These are phyloP conservation scores for Aspergillus ochraceus DNA, from an alignment of 2,329 filamentous ascomycete species.

Conservation along the genomic window DNA sequence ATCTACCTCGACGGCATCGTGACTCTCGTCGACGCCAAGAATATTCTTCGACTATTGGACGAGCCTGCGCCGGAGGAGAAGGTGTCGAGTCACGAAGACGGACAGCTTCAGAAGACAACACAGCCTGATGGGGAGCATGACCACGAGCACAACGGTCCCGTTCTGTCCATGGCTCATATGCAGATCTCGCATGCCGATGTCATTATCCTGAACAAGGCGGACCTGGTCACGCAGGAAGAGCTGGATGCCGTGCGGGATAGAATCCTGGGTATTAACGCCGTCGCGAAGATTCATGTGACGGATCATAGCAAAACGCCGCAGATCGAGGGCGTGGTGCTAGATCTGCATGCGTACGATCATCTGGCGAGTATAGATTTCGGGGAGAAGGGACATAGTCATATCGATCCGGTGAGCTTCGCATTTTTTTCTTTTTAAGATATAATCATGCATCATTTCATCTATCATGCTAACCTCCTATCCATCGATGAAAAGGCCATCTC, in stretches of 20 bases:
- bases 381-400: conserved; percentile 80
- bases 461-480: conserved; percentile 4
- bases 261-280: conserved; percentile 81
- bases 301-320: conserved; percentile 75
- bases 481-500: conserved; percentile 69
- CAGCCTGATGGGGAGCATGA: conserved; percentile 19
- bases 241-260: conserved; percentile 68
- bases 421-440: background rate
- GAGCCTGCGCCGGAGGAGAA: conserved; percentile 54
- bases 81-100: conserved; percentile 44
- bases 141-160: conserved; percentile 54
- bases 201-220: conserved; percentile 89
- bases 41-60: conserved; percentile 79
- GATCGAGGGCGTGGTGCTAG: conserved; percentile 81
- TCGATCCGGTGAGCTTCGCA: conserved; percentile 69
- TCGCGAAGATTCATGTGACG: conserved; percentile 82
- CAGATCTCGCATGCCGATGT: conserved; percentile 98
- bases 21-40: conserved; percentile 92
- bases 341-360: conserved; percentile 89
- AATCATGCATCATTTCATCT: background rate
- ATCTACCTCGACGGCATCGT: conserved; percentile 98
- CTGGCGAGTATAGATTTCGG: conserved; percentile 71
- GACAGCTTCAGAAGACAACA: conserved; percentile 34
- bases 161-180: conserved; percentile 89
- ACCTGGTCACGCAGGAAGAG: conserved; percentile 72